Conservation (phyloP, 106 monocot genomes). For the Phalaenopsis equestris region DNA sequence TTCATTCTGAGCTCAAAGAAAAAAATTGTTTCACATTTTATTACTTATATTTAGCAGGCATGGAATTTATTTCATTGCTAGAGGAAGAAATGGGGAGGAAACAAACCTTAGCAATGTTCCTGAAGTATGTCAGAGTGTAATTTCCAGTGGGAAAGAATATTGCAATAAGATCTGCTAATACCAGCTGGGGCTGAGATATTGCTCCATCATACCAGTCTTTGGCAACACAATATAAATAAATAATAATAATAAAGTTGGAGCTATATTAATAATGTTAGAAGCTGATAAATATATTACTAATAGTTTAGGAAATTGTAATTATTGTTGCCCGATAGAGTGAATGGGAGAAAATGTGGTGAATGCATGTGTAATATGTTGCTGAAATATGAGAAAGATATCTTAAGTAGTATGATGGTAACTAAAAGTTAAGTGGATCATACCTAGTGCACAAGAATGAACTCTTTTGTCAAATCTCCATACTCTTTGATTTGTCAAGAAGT, state of each 20-base stretch:
- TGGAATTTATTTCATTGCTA: not conserved
- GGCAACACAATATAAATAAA: not conserved
- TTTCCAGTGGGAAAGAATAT: constrained; percentile 76
- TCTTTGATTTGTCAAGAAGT: constrained; percentile 68
- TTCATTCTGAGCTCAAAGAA: constrained; percentile 41
- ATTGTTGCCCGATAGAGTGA: not conserved
- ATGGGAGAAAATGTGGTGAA: no score
- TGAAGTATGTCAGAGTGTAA: constrained; percentile 69
- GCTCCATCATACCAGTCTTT: constrained; percentile 91
- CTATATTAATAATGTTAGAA: not conserved
- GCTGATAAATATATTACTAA: not conserved
- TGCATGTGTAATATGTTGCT: no score
- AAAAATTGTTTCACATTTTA: not conserved
- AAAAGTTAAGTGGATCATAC: constrained; percentile 11
- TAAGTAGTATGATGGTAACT: not conserved
- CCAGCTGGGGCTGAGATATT: constrained; percentile 83
- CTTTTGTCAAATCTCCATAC: constrained; percentile 94
- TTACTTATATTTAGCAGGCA: not conserved
- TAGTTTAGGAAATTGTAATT: not conserved
- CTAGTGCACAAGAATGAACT: constrained; percentile 26
- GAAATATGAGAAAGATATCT: no score
- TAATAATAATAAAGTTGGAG: not conserved
- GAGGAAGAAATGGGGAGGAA: not conserved
- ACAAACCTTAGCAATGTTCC: constrained; percentile 80
- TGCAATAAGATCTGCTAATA: constrained; percentile 83